A percentile compares a stretch with the other conserved stretches of the same genome.
These are phyloP conservation scores for Zea mays DNA, from an alignment of 176 grass and related monocot genomes.

Conservation along the genomic window Zm-B73-REFERENCE-NAM-5.0 NC_050099.1:242741001-242741500, in stretches of 20 bases:
- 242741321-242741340: constrained; percentile 10
- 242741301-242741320: constrained; percentile 5
- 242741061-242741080: not conserved
- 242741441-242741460: not conserved
- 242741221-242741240: constrained; percentile 15
- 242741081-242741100: not conserved
- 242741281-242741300: not conserved
- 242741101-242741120: not conserved
- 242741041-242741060: not conserved
- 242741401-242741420: constrained; percentile 7
- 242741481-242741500: not conserved
- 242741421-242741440: not conserved
- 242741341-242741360: constrained; percentile 31
- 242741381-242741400: not conserved
- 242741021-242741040: not conserved
- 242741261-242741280: constrained; percentile 21
- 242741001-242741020: not conserved
- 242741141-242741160: not conserved
- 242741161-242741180: constrained; percentile 8
- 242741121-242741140: not conserved
- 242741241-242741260: not conserved
- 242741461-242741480: constrained; percentile 8
- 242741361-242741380: not conserved
- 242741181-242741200: not conserved
- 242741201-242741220: constrained; percentile 10